Percentiles rank a stretch among this genome's conserved stretches.
Conservation (phyloP, 2,329 filamentous ascomycete species). For the Ramularia collo-cygni region DNA sequence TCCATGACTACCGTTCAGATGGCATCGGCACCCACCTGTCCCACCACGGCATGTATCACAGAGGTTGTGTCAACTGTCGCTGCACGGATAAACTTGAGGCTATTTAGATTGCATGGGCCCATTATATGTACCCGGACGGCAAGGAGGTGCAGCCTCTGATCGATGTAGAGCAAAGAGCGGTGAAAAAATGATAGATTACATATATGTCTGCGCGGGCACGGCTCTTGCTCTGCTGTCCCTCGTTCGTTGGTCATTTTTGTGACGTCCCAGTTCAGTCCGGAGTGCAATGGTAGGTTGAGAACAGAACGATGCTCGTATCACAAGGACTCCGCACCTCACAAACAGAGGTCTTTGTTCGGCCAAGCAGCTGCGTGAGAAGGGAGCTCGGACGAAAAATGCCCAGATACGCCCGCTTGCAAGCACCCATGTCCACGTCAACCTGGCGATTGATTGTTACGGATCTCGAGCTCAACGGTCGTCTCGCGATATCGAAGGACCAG, state of each 20-base stretch:
- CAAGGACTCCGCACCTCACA: conserved; percentile 11
- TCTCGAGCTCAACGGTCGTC: not conserved
- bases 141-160: conserved; percentile 11
- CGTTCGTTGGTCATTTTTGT: conserved; percentile 2
- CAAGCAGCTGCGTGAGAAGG: conserved; percentile 2
- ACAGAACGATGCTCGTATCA: conserved; percentile 3
- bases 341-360: not conserved
- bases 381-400: no score
- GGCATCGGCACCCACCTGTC: no score
- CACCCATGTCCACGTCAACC: no score
- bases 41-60: no score
- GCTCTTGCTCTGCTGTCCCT: not conserved
- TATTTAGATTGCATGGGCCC: no score
- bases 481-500: not conserved
- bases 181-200: conserved; percentile 22
- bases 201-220: conserved; percentile 10
- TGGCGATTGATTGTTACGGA: no score
- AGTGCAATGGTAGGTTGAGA: conserved; percentile 2
- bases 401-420: no score
- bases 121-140: not conserved
- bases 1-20: no score
- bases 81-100: no score
- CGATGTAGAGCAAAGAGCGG: conserved; percentile 9
- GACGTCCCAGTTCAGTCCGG: not conserved
- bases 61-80: no score